phyloP scores from a whole-genome alignment of 345 rosid species.

The Hibiscus tridactylites region DNA sequence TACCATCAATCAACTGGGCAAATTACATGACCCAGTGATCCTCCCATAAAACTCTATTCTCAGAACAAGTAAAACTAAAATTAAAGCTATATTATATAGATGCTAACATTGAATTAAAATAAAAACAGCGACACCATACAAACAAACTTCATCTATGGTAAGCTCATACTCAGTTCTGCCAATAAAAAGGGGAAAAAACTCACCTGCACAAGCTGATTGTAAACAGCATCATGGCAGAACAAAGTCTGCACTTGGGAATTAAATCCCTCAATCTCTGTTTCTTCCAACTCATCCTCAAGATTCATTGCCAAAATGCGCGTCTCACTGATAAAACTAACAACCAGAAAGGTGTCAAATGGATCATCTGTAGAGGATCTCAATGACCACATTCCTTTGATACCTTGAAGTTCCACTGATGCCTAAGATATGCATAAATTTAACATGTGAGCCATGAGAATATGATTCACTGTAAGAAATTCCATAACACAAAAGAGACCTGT shows the following conservation, averaged over 20 bases:
- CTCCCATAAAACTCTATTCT: neutral
- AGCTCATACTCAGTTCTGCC: neutral
- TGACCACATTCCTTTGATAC: conserved; percentile 99
- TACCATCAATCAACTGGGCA: conserved; percentile 10
- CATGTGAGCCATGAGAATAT: conserved; percentile 1
- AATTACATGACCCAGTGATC: neutral
- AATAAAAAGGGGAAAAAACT: conserved; percentile 8
- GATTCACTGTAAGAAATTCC: neutral
- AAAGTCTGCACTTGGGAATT: conserved; percentile 78
- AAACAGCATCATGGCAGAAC: conserved; percentile 86
- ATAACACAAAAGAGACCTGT: conserved; percentile 43
- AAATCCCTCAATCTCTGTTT: conserved; percentile 95
- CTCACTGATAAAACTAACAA: conserved; percentile 91
- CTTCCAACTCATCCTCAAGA: conserved; percentile 89
- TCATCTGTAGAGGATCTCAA: conserved; percentile 80
- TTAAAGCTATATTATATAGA: neutral
- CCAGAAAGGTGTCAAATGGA: conserved; percentile 83
- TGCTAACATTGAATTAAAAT: neutral
- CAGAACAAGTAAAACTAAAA: neutral
- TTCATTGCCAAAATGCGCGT: conserved; percentile 92
- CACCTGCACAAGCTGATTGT: conserved; percentile 91
- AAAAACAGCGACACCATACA: neutral
- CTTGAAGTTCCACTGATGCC: conserved; percentile 98
- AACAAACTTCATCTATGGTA: neutral
- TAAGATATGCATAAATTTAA: conserved; percentile 22